Evolutionary conservation across 371 early-diverging fungal genomes (phyloP).

Genomic region (Chytridium lagenaria): DNA sequence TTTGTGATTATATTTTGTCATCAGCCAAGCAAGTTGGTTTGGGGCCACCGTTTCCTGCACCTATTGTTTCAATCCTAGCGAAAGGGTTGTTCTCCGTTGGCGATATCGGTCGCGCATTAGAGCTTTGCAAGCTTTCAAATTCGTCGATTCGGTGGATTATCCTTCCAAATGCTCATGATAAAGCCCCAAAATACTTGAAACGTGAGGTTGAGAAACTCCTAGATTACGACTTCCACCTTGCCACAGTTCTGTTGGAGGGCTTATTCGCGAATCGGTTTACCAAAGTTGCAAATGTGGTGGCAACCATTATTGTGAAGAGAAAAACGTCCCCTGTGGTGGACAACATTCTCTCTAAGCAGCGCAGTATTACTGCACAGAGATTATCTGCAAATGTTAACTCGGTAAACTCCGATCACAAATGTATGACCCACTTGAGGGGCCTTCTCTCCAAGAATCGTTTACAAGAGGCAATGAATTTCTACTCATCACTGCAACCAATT

Average conservation of each 20-base stretch:
- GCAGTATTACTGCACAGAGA: not conserved
- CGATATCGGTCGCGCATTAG: not conserved
- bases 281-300: not conserved
- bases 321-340: not conserved
- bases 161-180: too few species aligned
- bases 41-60: not conserved
- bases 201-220: too few species aligned
- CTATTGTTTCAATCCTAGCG: not conserved
- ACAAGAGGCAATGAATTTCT: not conserved
- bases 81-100: not conserved
- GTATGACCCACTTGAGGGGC: not conserved
- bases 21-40: not conserved
- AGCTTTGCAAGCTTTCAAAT: not conserved
- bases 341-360: not conserved
- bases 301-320: not conserved
- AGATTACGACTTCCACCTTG: too few species aligned
- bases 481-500: too few species aligned
- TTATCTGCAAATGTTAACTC: too few species aligned
- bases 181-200: too few species aligned
- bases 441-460: not conserved
- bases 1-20: not conserved
- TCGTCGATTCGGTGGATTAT: not conserved
- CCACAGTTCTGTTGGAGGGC: not conserved
- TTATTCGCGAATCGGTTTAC: not conserved
- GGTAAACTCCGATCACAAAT: too few species aligned